Conservation (phyloP, 805 yeast species). For the Metahyphopichia silvanorum region DNA sequence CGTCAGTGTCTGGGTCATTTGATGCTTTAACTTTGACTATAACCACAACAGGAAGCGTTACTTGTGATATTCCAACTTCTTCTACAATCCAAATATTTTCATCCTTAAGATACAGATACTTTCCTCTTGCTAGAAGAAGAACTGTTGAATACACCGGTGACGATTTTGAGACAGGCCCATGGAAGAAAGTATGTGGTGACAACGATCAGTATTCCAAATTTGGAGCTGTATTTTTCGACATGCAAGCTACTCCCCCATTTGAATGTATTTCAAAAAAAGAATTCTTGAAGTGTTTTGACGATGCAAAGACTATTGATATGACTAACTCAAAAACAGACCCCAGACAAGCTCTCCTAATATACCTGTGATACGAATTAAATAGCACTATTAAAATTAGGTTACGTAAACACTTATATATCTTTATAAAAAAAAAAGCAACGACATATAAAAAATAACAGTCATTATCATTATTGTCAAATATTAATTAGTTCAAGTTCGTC, state of each 20-base stretch:
- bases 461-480: constrained; percentile 1
- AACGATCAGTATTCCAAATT: constrained; percentile 5
- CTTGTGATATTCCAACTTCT: constrained; percentile 14
- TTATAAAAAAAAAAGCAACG: neutral
- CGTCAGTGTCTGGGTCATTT: constrained; percentile 6
- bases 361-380: too few species aligned
- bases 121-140: constrained; percentile 12
- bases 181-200: constrained; percentile 5
- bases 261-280: constrained; percentile 13
- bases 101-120: constrained; percentile 8
- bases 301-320: neutral
- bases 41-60: constrained; percentile 11
- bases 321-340: constrained; percentile 1
- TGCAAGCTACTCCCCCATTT: constrained; percentile 8
- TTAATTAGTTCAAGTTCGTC: neutral
- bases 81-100: constrained; percentile 16
- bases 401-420: too few species aligned
- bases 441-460: neutral
- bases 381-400: too few species aligned
- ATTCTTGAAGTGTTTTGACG: constrained; percentile 4
- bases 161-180: constrained; percentile 7
- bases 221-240: constrained; percentile 14
- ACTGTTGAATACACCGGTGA: constrained; percentile 5
- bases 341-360: too few species aligned
- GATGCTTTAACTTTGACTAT: constrained; percentile 8